Evolutionary conservation across 129 eudicot species (phyloP).

Genomic region (Arctium lappa): DNA sequence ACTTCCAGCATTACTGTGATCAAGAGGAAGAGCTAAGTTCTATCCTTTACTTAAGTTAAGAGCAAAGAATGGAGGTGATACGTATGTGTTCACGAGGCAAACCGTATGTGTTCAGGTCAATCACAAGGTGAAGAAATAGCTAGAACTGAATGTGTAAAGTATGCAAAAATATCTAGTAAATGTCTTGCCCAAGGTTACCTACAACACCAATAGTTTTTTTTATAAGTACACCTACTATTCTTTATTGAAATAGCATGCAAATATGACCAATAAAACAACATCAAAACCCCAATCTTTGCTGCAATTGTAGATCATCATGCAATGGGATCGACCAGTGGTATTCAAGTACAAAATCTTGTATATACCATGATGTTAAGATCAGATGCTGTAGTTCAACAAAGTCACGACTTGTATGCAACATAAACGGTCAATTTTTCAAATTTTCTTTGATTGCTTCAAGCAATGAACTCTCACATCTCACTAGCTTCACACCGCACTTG

Average conservation of each 20-base stretch:
- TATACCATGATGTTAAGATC: not conserved
- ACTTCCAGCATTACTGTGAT: not conserved
- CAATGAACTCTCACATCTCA: not conserved
- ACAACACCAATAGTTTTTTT: not conserved
- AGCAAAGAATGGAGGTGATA: not conserved
- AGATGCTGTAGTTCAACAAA: not conserved
- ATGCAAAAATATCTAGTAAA: not conserved
- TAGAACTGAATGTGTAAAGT: not conserved
- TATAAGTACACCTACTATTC: not conserved
- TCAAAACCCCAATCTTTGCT: not conserved
- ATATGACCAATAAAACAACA: conserved; percentile 8
- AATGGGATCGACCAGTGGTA: not conserved
- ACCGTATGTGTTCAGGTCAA: not conserved
- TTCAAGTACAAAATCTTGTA: not conserved
- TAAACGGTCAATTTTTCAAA: not conserved
- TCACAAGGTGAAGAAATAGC: not conserved
- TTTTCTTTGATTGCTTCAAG: not conserved
- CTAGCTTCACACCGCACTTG: not conserved
- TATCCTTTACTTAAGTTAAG: not conserved
- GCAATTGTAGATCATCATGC: not conserved
- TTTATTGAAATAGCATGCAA: not conserved
- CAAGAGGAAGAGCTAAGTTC: conserved; percentile 1
- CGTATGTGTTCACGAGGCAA: not conserved
- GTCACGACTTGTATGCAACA: not conserved
- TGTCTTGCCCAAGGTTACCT: not conserved